A percentile compares a stretch with the other conserved stretches of the same genome.
Evolutionary conservation across 176 grass and related monocot genomes (phyloP).

Genomic region (Luzula sylvatica): DNA sequence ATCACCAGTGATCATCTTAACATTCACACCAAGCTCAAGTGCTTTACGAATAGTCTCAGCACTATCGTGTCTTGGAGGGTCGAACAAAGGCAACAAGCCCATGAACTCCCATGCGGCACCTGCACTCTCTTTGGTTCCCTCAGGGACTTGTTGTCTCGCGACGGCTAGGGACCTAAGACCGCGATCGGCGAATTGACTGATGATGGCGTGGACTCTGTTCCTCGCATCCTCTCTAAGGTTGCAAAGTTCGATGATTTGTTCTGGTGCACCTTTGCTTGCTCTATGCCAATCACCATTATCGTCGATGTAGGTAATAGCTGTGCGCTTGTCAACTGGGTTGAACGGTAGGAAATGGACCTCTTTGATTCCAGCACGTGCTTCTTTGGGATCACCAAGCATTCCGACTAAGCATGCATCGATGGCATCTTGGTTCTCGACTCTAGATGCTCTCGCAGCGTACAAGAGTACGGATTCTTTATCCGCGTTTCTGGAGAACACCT

Average conservation of each 20-base stretch:
- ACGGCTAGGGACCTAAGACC: constrained; percentile 74
- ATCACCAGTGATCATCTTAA: constrained; percentile 98
- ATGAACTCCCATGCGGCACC: constrained; percentile 79
- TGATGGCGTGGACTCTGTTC: constrained; percentile 59
- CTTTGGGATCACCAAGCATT: constrained; percentile 78
- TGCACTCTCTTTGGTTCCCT: constrained; percentile 55
- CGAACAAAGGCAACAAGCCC: constrained; percentile 69
- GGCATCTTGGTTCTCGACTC: constrained; percentile 95
- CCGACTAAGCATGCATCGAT: constrained; percentile 85
- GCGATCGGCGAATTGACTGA: constrained; percentile 55
- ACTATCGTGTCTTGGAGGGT: constrained; percentile 87
- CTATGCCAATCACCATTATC: constrained; percentile 70
- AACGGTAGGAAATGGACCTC: constrained; percentile 89
- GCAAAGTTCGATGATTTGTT: constrained; percentile 96
- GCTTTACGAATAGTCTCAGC: constrained; percentile 80
- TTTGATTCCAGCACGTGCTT: constrained; percentile 67
- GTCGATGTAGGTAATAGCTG: constrained; percentile 87
- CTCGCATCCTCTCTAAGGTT: constrained; percentile 36
- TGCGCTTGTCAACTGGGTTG: constrained; percentile 93
- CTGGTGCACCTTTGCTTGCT: constrained; percentile 80
- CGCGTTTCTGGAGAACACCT: constrained; percentile 59
- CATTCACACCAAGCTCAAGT: constrained; percentile 69
- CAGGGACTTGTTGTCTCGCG: constrained; percentile 60
- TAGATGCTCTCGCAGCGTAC: constrained; percentile 62
- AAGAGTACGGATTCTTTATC: constrained; percentile 79